These are phyloP conservation scores for Fusarium chaquense DNA, from an alignment of 2,329 filamentous ascomycete species.

Conservation along the genomic window DNA sequence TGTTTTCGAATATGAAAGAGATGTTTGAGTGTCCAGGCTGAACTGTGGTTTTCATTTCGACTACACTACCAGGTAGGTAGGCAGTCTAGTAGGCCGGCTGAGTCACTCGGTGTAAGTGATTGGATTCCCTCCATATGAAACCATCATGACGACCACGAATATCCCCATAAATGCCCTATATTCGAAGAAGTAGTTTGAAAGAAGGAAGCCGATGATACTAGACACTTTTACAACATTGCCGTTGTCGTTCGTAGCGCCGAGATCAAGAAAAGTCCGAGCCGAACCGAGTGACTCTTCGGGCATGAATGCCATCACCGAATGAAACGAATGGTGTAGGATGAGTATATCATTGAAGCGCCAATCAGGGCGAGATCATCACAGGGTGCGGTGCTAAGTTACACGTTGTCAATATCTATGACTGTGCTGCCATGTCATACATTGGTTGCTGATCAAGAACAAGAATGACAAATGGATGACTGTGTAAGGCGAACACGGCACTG, in stretches of 20 bases:
- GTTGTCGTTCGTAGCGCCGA: not conserved
- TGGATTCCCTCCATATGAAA: not conserved
- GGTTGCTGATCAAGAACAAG: not conserved
- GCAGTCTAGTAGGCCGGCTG: slow-evolving; percentile 15
- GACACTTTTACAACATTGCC: not conserved
- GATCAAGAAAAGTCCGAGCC: slow-evolving; percentile 18
- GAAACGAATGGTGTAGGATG: slow-evolving; percentile 14
- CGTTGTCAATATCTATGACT: not conserved
- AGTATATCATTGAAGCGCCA: not conserved
- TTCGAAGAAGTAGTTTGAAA: not conserved
- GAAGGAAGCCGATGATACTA: not conserved
- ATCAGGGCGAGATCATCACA: not conserved
- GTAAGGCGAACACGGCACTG: slow-evolving; percentile 3
- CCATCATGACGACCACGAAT: not conserved
- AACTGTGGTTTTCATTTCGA: not conserved
- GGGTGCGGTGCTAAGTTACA: slow-evolving; percentile 1
- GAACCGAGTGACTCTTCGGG: slow-evolving; percentile 34
- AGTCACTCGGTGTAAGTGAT: slow-evolving; percentile 41
- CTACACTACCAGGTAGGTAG: not conserved
- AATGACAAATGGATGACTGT: not conserved
- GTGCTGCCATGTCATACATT: slow-evolving; percentile 1
- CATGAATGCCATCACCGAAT: not conserved
- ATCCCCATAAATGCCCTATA: not conserved
- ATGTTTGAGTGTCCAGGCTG: slow-evolving; percentile 4
- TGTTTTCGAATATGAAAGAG: slow-evolving; percentile 29